phyloP scores from a whole-genome alignment of 225 moss, liverwort and hornwort genomes.

The Ulota crispa region DNA sequence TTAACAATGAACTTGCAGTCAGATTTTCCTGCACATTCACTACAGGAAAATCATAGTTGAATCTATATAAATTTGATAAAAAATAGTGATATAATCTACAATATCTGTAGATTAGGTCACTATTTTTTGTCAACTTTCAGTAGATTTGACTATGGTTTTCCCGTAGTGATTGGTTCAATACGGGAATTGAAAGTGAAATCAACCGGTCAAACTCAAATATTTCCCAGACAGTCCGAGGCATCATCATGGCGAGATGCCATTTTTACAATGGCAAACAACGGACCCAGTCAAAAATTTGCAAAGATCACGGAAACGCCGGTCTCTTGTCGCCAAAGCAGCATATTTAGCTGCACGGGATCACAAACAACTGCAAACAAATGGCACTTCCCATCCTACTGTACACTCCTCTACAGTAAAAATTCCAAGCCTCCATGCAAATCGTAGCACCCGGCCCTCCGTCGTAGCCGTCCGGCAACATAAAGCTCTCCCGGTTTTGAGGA shows the following conservation, averaged over 20 bases:
- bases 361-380: not conserved
- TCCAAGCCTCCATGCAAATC: not conserved
- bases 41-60: too few relatives aligned
- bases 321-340: not conserved
- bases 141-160: too few relatives aligned
- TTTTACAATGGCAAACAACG: not conserved
- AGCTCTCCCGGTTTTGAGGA: constrained; percentile 28
- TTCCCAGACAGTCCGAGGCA: not conserved
- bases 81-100: too few relatives aligned
- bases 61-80: too few relatives aligned
- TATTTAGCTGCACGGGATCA: not conserved
- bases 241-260: not conserved
- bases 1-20: too few relatives aligned
- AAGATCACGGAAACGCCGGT: not conserved
- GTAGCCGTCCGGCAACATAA: constrained; percentile 7
- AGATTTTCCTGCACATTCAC: too few relatives aligned
- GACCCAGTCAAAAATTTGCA: constrained; percentile 25
- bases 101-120: too few relatives aligned
- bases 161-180: too few relatives aligned
- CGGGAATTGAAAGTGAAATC: too few relatives aligned
- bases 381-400: not conserved
- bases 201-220: too few relatives aligned
- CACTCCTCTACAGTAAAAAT: not conserved
- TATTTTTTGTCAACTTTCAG: too few relatives aligned
- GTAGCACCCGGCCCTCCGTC: not conserved